Base-by-base conservation (phyloP, 116 monocot species). In the Iris pallida region DNA sequence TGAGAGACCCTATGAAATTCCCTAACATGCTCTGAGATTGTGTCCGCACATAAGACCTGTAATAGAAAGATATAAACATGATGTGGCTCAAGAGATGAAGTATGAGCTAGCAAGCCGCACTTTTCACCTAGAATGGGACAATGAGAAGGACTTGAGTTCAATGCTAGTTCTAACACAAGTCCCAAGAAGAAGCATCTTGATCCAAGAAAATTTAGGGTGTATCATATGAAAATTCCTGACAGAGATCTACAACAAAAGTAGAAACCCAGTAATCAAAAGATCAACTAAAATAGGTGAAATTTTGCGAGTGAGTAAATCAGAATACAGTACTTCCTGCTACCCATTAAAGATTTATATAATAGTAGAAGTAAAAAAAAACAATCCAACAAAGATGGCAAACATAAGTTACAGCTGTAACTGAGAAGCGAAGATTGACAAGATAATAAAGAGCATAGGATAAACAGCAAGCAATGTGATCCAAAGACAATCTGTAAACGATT, bases 221-320 rank as follows among this genome's bases (percentile, higher is more conserved):
- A 86, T 65, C 48, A 82, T 45, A 73, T 90, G 83, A 71, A 80
- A 88, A 72, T 98, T 90, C 69, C 56, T 85, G 45, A 88, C 82
- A 76, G 80, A 78, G 64, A 98, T 76, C 90, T 86, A 62, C 68
- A 73, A 58, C 55, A 70, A 20, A 66, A 42, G 40, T 7, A 65
- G 8, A 68, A 47, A 54, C 8, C n/a, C 43, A 61, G 17, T 13
- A 61, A 44, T 30, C 61, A 45, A 30, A 64, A 65, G 17, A 43
- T 4, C 40, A 55, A 4, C 6, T 41, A 60, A 60, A 61, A 16
- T 55, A 57, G 19, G 8, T 4, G 13, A 6, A 2, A 47, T 8
- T 5, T 46, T 16, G 20, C 30, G 3, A 30, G 0, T 30, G 6
- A 15, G 12, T 17, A 59, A 20, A n/a, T 0, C 48, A 40, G 45